Evolutionary conservation across 2,329 filamentous ascomycete species (phyloP).

Genomic region (Graphiopsis chlorocephala): DNA sequence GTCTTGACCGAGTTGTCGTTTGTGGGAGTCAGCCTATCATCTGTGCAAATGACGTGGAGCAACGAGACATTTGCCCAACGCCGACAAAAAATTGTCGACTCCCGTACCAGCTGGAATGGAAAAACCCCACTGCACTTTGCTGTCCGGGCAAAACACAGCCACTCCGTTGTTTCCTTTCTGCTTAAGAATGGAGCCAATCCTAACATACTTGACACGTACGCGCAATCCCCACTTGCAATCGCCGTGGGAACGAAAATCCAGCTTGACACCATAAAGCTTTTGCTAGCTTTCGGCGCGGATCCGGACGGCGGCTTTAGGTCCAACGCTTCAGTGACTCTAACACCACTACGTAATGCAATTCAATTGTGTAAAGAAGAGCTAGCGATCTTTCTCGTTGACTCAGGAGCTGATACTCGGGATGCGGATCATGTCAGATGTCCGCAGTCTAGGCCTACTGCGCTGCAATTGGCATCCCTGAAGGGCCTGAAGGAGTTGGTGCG

Average conservation of each 20-base stretch:
- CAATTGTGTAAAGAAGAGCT: not conserved
- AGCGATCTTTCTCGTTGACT: not conserved
- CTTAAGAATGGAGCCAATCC: not conserved
- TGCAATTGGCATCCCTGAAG: not conserved
- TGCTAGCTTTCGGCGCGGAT: not conserved
- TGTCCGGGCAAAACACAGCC: too few relatives aligned
- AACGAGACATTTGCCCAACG: not conserved
- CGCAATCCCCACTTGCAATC: not conserved
- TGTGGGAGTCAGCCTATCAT: not conserved
- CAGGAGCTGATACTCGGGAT: not conserved
- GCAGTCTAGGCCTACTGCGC: not conserved
- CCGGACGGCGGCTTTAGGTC: not conserved
- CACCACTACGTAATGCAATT: not conserved
- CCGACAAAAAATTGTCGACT: not conserved
- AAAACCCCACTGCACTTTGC: not conserved
- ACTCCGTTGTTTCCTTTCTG: not conserved
- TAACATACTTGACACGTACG: not conserved
- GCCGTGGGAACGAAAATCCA: not conserved
- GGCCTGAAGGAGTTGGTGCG: not conserved
- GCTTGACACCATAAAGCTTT: not conserved
- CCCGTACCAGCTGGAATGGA: not conserved
- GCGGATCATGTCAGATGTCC: not conserved
- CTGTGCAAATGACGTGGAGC: not conserved
- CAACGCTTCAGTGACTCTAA: not conserved
- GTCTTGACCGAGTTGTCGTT: not conserved